These are phyloP conservation scores for Yarrowia sp. DNA, from an alignment of 805 yeast species.

Conservation along the genomic window DNA sequence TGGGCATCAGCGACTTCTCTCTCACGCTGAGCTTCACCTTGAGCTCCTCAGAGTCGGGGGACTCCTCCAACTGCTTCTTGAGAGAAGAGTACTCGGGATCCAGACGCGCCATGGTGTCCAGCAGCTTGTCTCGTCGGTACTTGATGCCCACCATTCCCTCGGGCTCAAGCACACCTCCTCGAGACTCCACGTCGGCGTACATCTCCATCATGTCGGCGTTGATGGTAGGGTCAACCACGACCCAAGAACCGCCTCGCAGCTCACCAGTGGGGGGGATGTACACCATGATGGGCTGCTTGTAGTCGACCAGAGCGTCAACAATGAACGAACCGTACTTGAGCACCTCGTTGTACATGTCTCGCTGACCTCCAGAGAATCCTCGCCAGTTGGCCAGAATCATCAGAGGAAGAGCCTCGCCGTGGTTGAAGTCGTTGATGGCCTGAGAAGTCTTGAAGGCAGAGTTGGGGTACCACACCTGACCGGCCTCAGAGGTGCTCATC, in stretches of 20 bases:
- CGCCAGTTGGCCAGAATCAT: constrained; percentile 99
- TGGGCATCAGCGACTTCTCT: constrained; percentile 80
- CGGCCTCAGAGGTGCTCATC: constrained; percentile 88
- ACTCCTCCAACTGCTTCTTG: constrained; percentile 59
- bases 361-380: constrained; percentile 99
- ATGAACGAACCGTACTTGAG: constrained; percentile 95
- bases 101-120: constrained; percentile 89
- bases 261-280: constrained; percentile 99
- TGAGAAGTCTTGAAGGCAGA: constrained; percentile 99
- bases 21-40: constrained; percentile 75
- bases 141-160: constrained; percentile 99
- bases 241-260: constrained; percentile 99
- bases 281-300: constrained; percentile 94
- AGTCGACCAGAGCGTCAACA: constrained; percentile 95
- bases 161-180: constrained; percentile 98
- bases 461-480: constrained; percentile 99
- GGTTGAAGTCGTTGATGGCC: constrained; percentile 95
- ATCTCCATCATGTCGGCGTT: constrained; percentile 98
- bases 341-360: constrained; percentile 98
- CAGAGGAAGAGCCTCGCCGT: constrained; percentile 97
- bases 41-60: constrained; percentile 64
- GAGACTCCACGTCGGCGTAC: constrained; percentile 95
- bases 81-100: constrained; percentile 73
- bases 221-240: constrained; percentile 98
- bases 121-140: constrained; percentile 90